A percentile compares a stretch with the other conserved stretches of the same genome.
phyloP scores from a whole-genome alignment of 2,329 filamentous ascomycete species.

The Parastagonospora avenae region DNA sequence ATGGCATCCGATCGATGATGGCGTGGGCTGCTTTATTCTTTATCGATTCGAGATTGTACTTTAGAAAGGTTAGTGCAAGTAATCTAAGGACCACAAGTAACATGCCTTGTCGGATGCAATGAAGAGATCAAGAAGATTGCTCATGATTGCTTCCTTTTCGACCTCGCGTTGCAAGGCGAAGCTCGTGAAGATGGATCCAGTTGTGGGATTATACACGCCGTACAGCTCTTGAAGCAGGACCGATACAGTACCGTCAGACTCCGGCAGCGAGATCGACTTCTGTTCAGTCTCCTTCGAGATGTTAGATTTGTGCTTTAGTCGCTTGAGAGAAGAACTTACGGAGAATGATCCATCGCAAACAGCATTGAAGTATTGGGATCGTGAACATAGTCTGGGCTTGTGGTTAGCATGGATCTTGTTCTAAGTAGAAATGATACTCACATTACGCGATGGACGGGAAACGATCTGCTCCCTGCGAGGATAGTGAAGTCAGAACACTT shows the following conservation, averaged over 20 bases:
- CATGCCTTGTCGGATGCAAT: slow-evolving; percentile 29
- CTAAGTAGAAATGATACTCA: slow-evolving; percentile 5
- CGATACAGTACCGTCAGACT: slow-evolving; percentile 13
- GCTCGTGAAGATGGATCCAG: slow-evolving; percentile 24
- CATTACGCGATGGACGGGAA: slow-evolving; percentile 25
- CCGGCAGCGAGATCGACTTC: slow-evolving; percentile 16
- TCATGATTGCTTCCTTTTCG: slow-evolving; percentile 19
- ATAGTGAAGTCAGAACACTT: slow-evolving; percentile 29
- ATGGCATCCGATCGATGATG: slow-evolving; percentile 25
- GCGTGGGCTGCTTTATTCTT: slow-evolving; percentile 17
- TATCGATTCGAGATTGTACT: slow-evolving; percentile 27
- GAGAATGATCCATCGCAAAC: slow-evolving; percentile 20
- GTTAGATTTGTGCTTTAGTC: slow-evolving; percentile 1
- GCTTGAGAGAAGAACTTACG: slow-evolving; percentile 4
- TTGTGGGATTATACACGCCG: slow-evolving; percentile 17
- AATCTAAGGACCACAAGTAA: background rate
- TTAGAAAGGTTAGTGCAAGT: background rate
- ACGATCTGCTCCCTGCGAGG: slow-evolving; percentile 13
- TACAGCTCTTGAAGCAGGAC: slow-evolving; percentile 26
- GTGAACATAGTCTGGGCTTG: slow-evolving; percentile 17
- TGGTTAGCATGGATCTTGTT: background rate
- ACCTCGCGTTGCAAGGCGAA: slow-evolving; percentile 17
- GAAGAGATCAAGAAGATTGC: slow-evolving; percentile 19
- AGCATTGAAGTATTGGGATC: slow-evolving; percentile 24
- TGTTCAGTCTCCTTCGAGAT: slow-evolving; percentile 13